Evolutionary conservation across 1,139 yeast genomes (phyloP).

Genomic region (Pichia sp.): DNA sequence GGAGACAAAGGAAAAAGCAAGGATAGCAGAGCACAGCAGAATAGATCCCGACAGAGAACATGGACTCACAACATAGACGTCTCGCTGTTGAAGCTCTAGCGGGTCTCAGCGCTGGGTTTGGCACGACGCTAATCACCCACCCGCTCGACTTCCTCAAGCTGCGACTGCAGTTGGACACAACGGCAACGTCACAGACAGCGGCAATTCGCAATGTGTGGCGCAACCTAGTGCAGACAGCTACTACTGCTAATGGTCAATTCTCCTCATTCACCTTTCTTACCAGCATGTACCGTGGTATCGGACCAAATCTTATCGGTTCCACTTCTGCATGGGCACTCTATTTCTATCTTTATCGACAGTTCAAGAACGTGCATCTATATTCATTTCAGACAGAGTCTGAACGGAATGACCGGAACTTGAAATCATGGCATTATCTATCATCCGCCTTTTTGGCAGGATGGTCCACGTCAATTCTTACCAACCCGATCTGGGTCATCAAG

Average conservation of each 20-base stretch:
- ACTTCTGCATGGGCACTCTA: constrained; percentile 86
- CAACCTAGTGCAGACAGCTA: constrained; percentile 18
- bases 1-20: too few relatives aligned
- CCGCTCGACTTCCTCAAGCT: constrained; percentile 85
- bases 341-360: constrained; percentile 62
- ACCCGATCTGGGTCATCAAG: constrained; percentile 90
- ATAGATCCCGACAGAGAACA: too few relatives aligned
- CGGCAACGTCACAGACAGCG: constrained; percentile 19
- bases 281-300: constrained; percentile 66
- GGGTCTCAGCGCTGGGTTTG: constrained; percentile 78
- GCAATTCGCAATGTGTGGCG: constrained; percentile 23
- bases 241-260: constrained; percentile 5
- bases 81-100: constrained; percentile 47
- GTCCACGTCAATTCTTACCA: constrained; percentile 67
- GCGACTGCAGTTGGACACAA: constrained; percentile 52
- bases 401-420: constrained; percentile 19
- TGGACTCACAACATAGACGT: not conserved
- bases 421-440: constrained; percentile 35
- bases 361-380: constrained; percentile 31
- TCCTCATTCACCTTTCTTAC: constrained; percentile 17
- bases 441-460: constrained; percentile 68
- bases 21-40: not conserved
- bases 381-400: constrained; percentile 3
- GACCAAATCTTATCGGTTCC: constrained; percentile 77
- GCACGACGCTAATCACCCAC: constrained; percentile 75